Conservation (phyloP, 2,329 filamentous ascomycete species). For the Dactylellina cionopaga region DNA sequence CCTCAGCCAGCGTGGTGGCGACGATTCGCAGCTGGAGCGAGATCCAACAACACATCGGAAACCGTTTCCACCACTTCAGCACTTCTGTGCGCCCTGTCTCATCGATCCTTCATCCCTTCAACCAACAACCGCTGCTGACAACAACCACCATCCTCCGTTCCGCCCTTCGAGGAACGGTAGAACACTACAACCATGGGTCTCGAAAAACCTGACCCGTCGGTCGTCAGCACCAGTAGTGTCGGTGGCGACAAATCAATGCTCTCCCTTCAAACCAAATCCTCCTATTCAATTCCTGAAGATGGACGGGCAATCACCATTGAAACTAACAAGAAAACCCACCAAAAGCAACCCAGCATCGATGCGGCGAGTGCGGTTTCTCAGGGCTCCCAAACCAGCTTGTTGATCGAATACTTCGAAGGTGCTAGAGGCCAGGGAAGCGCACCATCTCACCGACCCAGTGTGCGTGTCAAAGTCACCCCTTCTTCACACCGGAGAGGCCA, state of each 20-base stretch:
- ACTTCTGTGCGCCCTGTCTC: conserved; percentile 25
- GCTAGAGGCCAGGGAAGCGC: conserved; percentile 71
- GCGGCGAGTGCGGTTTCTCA: conserved; percentile 65
- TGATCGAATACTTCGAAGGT: conserved; percentile 95
- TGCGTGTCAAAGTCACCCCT: conserved; percentile 81
- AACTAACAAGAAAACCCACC: conserved; percentile 75
- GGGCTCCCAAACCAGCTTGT: conserved; percentile 83
- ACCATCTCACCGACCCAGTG: conserved; percentile 79
- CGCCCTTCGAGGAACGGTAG: not conserved
- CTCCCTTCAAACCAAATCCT: conserved; percentile 75
- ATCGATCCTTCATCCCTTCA: conserved; percentile 43
- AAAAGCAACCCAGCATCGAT: conserved; percentile 65
- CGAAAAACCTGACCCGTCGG: conserved; percentile 44
- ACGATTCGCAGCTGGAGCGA: not conserved
- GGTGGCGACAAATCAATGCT: conserved; percentile 59
- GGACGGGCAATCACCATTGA: conserved; percentile 91
- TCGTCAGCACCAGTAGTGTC: conserved; percentile 51
- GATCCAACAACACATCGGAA: conserved; percentile 14
- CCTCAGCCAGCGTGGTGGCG: conserved; percentile 9
- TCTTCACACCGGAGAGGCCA: conserved; percentile 66
- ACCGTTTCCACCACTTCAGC: conserved; percentile 9
- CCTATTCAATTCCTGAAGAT: conserved; percentile 84
- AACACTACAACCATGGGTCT: conserved; percentile 34
- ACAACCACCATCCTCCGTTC: not conserved
- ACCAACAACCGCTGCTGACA: conserved; percentile 6